Evolutionary conservation across 495 filamentous ascomycete genomes (phyloP), one percentile per base, ranked within the genome.

Genomic region (Cenococcum geophilum): DNA sequence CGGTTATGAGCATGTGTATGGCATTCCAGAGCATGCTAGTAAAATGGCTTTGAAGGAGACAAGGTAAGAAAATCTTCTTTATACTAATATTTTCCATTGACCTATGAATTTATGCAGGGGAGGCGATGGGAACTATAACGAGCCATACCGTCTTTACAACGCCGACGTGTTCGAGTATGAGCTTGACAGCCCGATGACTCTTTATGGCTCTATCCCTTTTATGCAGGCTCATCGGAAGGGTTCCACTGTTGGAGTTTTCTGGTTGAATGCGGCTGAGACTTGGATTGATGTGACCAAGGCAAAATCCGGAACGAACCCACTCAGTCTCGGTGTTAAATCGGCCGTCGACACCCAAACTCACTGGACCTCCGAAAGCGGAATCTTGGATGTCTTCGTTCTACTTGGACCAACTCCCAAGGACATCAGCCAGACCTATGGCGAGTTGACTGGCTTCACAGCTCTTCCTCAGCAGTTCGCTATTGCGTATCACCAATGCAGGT

Each of bases 81-180:
- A 6, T 32, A 32, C 6, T 32, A 32, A 32, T 32, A 32, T 32
- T 32, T 6, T 6, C 27, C 27, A 32, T 32, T 32, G 27, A 45
- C 32, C 50, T 12, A 32, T 5, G 5, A 37, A 18, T 27, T 36
- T 56, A n/a, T 59, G 34, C 55, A 80, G 82, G 21, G 92, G 92
- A 60, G 91, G 91, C 22, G 79, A 86, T 51, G 90, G 88, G 48
- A 87, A 89, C 67, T 91, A 96, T 72, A 77, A 81, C 20, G 86
- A 97, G 42, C 95, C 93, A n/a, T 98, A 98, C 76, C 83, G 95
- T 47, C 72, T 97, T 67, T 97, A 96, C 76, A 98, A 98, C 70
- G 79, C 88, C 8, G 93, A 98, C 73, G 92, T 98, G 18, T 97
- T 98, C 67, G 93, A 98, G 74, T 97, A 98, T 72, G 87, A 95